phyloP scores from a whole-genome alignment of 2,329 filamentous ascomycete genomes.

The Herpotrichia juniperi region DNA sequence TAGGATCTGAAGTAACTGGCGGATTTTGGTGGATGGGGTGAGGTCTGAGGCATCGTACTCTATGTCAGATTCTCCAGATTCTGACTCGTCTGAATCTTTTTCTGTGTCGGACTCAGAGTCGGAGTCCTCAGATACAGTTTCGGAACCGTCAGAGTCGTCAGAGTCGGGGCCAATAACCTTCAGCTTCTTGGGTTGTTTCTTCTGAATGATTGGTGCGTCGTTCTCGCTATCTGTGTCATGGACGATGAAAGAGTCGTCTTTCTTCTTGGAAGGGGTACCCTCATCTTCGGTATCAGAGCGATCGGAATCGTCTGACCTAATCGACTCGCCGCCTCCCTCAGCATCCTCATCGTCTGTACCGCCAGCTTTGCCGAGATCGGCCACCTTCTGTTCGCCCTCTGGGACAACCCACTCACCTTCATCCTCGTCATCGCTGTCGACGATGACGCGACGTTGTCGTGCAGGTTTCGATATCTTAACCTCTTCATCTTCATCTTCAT shows the following conservation, averaged over 20 bases:
- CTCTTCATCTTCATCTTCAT: slow-evolving; percentile 43
- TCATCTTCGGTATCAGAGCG: slow-evolving; percentile 65
- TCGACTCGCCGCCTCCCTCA: slow-evolving; percentile 82
- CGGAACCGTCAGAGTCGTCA: slow-evolving; percentile 45
- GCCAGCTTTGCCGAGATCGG: slow-evolving; percentile 77
- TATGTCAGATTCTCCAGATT: slow-evolving; percentile 47
- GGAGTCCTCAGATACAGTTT: slow-evolving; percentile 32
- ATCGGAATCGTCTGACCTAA: slow-evolving; percentile 74
- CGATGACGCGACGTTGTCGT: slow-evolving; percentile 53
- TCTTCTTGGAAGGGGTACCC: slow-evolving; percentile 28
- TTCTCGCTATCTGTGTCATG: slow-evolving; percentile 48
- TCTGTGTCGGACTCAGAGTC: slow-evolving; percentile 47
- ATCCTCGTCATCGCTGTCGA: slow-evolving; percentile 71
- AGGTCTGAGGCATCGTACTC: slow-evolving; percentile 53
- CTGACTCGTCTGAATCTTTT: slow-evolving; percentile 51
- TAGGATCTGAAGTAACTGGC: slow-evolving; percentile 81
- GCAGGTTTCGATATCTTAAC: slow-evolving; percentile 22
- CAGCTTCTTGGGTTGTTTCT: slow-evolving; percentile 36
- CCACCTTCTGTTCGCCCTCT: slow-evolving; percentile 65
- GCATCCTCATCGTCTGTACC: slow-evolving; percentile 86
- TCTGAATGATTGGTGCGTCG: slow-evolving; percentile 36
- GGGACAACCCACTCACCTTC: slow-evolving; percentile 82
- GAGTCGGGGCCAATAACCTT: slow-evolving; percentile 62
- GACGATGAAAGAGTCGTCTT: slow-evolving; percentile 41
- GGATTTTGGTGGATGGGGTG: slow-evolving; percentile 86